phyloP scores from a whole-genome alignment of 768 basidiomycete genomes.

The Boletus coccyginus region DNA sequence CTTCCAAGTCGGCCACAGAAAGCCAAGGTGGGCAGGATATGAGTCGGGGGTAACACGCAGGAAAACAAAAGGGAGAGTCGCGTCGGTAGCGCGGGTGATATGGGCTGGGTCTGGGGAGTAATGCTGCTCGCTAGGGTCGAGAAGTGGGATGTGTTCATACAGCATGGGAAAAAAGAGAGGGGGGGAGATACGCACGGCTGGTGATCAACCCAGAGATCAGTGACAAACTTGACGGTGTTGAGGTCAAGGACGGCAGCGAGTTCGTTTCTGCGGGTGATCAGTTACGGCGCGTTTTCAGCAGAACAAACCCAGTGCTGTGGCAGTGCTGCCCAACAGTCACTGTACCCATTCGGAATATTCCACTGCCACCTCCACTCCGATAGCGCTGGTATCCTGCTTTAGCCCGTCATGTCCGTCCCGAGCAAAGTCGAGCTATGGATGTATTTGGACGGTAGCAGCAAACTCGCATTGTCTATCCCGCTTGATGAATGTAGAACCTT shows the following conservation, averaged over 20 bases:
- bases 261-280: constrained; percentile 40
- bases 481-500: too few species aligned
- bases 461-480: too few species aligned
- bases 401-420: too few species aligned
- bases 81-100: constrained; percentile 67
- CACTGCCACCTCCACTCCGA: too few species aligned
- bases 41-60: not conserved
- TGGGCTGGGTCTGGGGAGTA: constrained; percentile 79
- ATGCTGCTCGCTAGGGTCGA: constrained; percentile 42
- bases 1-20: constrained; percentile 62
- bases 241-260: constrained; percentile 46
- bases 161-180: not conserved
- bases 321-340: too few species aligned
- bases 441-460: too few species aligned
- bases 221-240: constrained; percentile 38
- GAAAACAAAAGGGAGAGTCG: constrained; percentile 27
- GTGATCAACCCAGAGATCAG: constrained; percentile 69
- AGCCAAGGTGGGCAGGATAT: constrained; percentile 37
- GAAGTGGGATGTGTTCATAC: not conserved
- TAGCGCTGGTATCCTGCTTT: too few species aligned
- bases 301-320: too few species aligned
- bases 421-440: too few species aligned
- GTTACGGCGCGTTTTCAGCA: too few species aligned
- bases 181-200: constrained; percentile 50
- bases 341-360: too few species aligned